A percentile compares a stretch with the other conserved stretches of the same genome.
phyloP scores from a whole-genome alignment of 768 basidiomycete genomes.

The Filobasidium floriforme region DNA sequence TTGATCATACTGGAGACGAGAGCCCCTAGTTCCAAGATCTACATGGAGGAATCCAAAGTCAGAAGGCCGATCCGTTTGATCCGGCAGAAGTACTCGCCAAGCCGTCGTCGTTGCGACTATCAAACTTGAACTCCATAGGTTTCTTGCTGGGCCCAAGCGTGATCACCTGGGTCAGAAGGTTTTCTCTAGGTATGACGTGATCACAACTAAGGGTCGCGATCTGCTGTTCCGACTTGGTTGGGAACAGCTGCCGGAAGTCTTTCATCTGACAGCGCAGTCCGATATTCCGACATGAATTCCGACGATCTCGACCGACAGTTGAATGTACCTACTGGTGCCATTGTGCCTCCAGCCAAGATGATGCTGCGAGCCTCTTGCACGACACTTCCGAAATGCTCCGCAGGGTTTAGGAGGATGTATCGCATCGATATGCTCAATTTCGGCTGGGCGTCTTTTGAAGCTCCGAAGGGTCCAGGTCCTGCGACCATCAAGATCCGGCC shows the following conservation, averaged over 20 bases:
- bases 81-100: constrained; percentile 50
- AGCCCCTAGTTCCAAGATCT: constrained; percentile 78
- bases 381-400: constrained; percentile 75
- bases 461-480: constrained; percentile 39
- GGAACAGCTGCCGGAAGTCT: constrained; percentile 80
- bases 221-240: constrained; percentile 55
- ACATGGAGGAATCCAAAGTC: not conserved
- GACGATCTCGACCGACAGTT: no score
- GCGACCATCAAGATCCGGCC: constrained; percentile 55
- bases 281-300: not conserved
- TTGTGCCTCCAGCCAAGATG: constrained; percentile 91
- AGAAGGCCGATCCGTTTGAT: constrained; percentile 8
- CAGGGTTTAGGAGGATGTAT: constrained; percentile 87
- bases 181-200: constrained; percentile 76
- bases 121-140: constrained; percentile 72
- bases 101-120: constrained; percentile 59
- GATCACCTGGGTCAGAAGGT: constrained; percentile 67
- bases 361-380: constrained; percentile 72
- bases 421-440: constrained; percentile 55
- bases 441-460: constrained; percentile 1
- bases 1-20: constrained; percentile 70
- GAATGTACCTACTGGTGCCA: constrained; percentile 79
- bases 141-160: constrained; percentile 65
- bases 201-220: constrained; percentile 81
- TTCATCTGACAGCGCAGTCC: constrained; percentile 56